Percentiles rank a stretch among this genome's conserved stretches.
These are phyloP conservation scores for Sedum album DNA, from an alignment of 164 flowering plant genomes.

Conservation along the genomic window DNA sequence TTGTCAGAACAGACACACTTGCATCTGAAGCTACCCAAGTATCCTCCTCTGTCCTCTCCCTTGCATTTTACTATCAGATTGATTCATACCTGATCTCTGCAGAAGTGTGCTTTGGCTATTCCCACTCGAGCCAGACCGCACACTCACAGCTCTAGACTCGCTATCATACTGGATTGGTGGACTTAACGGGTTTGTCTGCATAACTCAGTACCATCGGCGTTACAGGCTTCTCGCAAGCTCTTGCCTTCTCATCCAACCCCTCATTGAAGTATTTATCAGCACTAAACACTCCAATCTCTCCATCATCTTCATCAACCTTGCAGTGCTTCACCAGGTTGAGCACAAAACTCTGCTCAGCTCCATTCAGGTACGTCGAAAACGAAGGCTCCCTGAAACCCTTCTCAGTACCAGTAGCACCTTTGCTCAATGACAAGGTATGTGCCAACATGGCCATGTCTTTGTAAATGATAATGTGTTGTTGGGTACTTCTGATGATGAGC, in stretches of 20 bases:
- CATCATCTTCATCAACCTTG: conserved; percentile 14
- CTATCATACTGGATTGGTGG: no score
- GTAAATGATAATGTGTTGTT: not conserved
- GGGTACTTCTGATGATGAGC: not conserved
- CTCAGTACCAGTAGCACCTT: not conserved
- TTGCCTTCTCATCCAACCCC: conserved; percentile 17
- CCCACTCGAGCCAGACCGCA: conserved; percentile 27
- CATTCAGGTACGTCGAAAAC: not conserved
- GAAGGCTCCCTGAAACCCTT: not conserved
- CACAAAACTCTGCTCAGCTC: not conserved
- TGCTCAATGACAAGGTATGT: not conserved
- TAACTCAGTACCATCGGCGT: not conserved
- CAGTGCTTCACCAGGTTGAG: not conserved
- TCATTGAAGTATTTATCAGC: conserved; percentile 52
- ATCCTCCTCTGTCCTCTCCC: conserved; percentile 16
- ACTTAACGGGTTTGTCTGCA: not conserved
- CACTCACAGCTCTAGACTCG: conserved; percentile 31
- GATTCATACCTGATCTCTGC: conserved; percentile 12
- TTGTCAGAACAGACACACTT: conserved; percentile 42
- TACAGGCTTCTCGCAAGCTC: not conserved
- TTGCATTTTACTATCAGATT: conserved; percentile 13
- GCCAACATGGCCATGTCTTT: not conserved
- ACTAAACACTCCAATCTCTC: conserved; percentile 37
- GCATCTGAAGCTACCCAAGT: conserved; percentile 34
- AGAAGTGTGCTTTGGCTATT: conserved; percentile 33